Percentiles rank a stretch among this genome's conserved stretches.
Conservation (phyloP, 1,139 yeast species). For the Blastobotrys capitulatus region DNA sequence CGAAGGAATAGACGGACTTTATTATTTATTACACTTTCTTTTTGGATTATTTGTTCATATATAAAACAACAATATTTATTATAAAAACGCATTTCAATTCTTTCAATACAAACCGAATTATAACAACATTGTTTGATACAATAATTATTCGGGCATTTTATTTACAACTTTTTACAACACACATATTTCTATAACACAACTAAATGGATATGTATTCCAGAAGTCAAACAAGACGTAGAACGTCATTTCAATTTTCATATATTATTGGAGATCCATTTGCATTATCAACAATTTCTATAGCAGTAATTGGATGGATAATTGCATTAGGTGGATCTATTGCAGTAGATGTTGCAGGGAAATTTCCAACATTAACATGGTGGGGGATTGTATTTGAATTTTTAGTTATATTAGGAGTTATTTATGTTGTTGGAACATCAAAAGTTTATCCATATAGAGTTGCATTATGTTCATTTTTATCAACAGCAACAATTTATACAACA, state of each 20-base stretch:
- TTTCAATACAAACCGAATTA: no score
- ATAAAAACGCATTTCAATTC: no score
- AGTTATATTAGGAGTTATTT: constrained; percentile 48
- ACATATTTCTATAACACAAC: neutral
- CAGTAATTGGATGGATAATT: constrained; percentile 60
- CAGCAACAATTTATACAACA: constrained; percentile 76
- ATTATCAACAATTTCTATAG: constrained; percentile 33
- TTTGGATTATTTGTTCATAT: no score
- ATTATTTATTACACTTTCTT: no score
- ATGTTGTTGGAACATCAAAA: constrained; percentile 61
- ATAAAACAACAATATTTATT: no score
- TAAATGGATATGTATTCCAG: constrained; percentile 7
- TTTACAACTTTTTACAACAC: no score
- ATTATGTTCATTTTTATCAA: constrained; percentile 47
- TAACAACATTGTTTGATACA: no score
- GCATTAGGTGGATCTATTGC: constrained; percentile 79
- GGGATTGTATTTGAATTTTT: constrained; percentile 79
- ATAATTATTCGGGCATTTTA: no score
- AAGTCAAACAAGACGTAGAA: constrained; percentile 5
- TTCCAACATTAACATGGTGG: constrained; percentile 96
- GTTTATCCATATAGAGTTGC: constrained; percentile 69
- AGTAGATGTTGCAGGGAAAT: constrained; percentile 35
- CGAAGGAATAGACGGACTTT: no score
- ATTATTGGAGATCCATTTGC: constrained; percentile 40
- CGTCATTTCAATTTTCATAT: constrained; percentile 18